Evolutionary conservation across 495 filamentous ascomycete species (phyloP).

Genomic region (Penicillium cosmopolitanum): DNA sequence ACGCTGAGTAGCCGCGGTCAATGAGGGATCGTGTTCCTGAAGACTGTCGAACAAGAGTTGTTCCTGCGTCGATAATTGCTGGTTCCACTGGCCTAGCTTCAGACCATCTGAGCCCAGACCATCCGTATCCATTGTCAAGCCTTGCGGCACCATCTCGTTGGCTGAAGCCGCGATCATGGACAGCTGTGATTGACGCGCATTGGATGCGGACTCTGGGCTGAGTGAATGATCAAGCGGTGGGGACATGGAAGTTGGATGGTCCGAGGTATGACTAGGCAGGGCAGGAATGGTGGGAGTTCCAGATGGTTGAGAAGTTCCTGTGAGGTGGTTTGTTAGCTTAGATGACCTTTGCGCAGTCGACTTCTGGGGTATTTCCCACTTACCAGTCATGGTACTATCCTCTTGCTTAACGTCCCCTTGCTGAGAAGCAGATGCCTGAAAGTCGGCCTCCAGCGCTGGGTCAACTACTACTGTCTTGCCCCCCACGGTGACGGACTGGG

Average conservation of each 20-base stretch:
- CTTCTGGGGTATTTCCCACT: constrained; percentile 20
- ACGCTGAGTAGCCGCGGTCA: constrained; percentile 50
- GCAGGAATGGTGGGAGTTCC: constrained; percentile 37
- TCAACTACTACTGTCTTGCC: constrained; percentile 54
- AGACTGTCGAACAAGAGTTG: constrained; percentile 52
- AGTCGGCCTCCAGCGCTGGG: constrained; percentile 51
- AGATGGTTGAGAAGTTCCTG: constrained; percentile 37
- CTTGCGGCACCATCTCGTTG: constrained; percentile 53
- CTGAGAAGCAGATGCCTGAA: constrained; percentile 40
- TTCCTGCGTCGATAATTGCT: constrained; percentile 47
- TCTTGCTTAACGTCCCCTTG: constrained; percentile 35
- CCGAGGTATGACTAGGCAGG: constrained; percentile 37
- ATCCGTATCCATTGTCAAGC: constrained; percentile 45
- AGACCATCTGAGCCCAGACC: constrained; percentile 35
- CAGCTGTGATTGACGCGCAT: constrained; percentile 50
- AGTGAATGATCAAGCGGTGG: constrained; percentile 45
- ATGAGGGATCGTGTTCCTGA: constrained; percentile 48
- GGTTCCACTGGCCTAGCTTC: constrained; percentile 44
- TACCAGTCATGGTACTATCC: constrained; percentile 33
- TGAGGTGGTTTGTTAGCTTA: constrained; percentile 20
- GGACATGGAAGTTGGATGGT: constrained; percentile 44
- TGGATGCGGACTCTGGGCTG: constrained; percentile 42
- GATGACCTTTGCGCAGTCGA: not conserved
- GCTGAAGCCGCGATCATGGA: constrained; percentile 55
- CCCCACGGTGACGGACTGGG: constrained; percentile 51